Evolutionary conservation across 2,329 filamentous ascomycete genomes (phyloP).

Genomic region (Stemphylium vesicarium): DNA sequence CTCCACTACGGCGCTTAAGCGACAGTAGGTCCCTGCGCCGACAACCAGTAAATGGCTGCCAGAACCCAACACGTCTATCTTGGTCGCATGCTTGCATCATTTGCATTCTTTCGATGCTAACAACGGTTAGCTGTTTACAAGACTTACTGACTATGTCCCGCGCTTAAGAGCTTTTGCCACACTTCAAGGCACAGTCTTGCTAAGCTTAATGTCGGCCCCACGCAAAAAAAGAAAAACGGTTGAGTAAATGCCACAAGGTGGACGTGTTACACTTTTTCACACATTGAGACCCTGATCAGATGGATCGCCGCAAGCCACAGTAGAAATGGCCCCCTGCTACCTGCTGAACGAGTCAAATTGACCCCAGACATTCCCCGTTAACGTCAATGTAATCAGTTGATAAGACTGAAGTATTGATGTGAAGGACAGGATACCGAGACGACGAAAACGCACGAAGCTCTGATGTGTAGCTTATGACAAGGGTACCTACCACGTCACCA

Average conservation of each 20-base stretch:
- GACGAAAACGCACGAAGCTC: neutral
- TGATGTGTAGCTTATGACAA: neutral
- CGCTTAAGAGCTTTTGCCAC: conserved; percentile 3
- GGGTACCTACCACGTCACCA: neutral
- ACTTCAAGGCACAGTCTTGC: conserved; percentile 2
- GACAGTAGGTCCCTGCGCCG: conserved; percentile 9
- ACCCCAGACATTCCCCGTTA: neutral
- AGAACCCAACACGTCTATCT: conserved; percentile 16
- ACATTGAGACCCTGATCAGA: conserved; percentile 3
- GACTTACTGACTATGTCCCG: neutral
- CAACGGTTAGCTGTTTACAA: conserved; percentile 7
- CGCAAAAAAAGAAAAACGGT: neutral
- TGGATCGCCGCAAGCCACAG: conserved; percentile 1
- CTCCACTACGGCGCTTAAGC: neutral
- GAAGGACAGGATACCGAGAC: too few species aligned
- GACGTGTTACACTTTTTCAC: neutral
- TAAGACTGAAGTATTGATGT: neutral
- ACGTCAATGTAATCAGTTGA: neutral
- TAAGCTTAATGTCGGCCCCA: conserved; percentile 1
- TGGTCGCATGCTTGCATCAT: conserved; percentile 12
- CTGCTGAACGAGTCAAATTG: neutral
- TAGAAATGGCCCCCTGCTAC: neutral
- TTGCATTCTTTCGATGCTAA: conserved; percentile 6
- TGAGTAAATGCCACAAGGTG: neutral
- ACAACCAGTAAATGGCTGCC: neutral